Evolutionary conservation across 257 asterid genomes (phyloP).

Genomic region (Verbascum thapsus): DNA sequence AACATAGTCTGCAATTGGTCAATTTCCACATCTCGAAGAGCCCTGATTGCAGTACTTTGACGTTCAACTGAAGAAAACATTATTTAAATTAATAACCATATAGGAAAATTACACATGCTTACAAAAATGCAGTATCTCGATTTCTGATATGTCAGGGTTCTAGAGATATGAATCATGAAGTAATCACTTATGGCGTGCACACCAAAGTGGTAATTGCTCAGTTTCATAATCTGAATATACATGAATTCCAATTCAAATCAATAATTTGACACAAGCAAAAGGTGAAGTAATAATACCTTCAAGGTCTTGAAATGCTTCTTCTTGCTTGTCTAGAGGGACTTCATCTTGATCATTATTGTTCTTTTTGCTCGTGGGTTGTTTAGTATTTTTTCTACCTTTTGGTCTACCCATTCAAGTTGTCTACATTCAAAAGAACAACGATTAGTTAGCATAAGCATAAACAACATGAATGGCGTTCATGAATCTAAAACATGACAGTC

Average conservation of each 20-base stretch:
- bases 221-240: constrained; percentile 10
- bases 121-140: not conserved
- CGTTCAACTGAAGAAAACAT: constrained; percentile 61
- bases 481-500: constrained; percentile 4
- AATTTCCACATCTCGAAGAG: constrained; percentile 78
- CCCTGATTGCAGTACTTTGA: constrained; percentile 77
- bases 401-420: constrained; percentile 42
- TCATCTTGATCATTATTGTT: constrained; percentile 24
- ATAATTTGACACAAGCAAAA: too few species aligned
- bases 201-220: not conserved
- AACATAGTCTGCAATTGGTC: constrained; percentile 63
- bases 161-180: constrained; percentile 16
- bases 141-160: constrained; percentile 4
- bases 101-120: not conserved
- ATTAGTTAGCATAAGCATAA: not conserved
- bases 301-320: constrained; percentile 32
- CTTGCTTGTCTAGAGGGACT: constrained; percentile 23
- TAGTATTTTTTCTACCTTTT: constrained; percentile 32
- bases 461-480: not conserved
- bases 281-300: constrained; percentile 40
- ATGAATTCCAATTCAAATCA: constrained; percentile 12
- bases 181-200: not conserved
- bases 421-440: not conserved
- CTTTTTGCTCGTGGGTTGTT: constrained; percentile 22
- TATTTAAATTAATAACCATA: not conserved